phyloP scores from a whole-genome alignment of 2,329 filamentous ascomycete genomes.

The Trichoderma sp. region DNA sequence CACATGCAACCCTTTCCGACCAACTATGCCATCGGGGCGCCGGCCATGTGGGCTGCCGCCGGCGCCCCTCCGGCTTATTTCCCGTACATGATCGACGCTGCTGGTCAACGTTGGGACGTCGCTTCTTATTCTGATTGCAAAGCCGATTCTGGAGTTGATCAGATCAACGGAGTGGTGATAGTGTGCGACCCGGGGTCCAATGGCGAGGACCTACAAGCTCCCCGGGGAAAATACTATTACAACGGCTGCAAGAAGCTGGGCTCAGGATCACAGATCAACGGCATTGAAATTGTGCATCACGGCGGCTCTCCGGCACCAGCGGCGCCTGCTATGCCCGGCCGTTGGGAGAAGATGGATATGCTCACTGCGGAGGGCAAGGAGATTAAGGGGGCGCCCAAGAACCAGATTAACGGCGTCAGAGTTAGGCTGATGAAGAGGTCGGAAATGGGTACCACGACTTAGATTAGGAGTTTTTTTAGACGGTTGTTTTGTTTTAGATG shows the following conservation, averaged over 20 bases:
- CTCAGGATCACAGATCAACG: conserved; percentile 1
- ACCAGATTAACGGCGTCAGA: conserved; percentile 14
- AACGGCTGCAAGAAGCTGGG: conserved; percentile 8
- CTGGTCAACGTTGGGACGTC: background rate
- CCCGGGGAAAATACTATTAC: background rate
- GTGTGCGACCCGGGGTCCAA: background rate
- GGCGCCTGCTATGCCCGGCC: background rate
- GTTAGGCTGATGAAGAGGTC: conserved; percentile 2
- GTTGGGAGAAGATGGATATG: background rate
- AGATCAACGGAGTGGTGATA: conserved; percentile 14
- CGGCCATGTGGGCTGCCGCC: background rate
- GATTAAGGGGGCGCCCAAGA: background rate
- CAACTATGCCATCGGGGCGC: background rate
- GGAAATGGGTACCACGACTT: background rate
- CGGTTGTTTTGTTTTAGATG: background rate
- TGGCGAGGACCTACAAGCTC: background rate
- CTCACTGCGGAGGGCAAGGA: background rate
- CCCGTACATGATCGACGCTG: background rate
- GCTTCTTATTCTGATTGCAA: background rate
- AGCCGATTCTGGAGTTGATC: conserved; percentile 1
- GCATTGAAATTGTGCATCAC: conserved; percentile 6
- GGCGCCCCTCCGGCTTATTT: background rate
- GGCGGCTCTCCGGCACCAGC: background rate
- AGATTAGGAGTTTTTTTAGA: background rate
- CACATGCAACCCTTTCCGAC: background rate